Base-by-base conservation (phyloP, 306 rosid species). In the Casuarina cunninghamiana region DNA sequence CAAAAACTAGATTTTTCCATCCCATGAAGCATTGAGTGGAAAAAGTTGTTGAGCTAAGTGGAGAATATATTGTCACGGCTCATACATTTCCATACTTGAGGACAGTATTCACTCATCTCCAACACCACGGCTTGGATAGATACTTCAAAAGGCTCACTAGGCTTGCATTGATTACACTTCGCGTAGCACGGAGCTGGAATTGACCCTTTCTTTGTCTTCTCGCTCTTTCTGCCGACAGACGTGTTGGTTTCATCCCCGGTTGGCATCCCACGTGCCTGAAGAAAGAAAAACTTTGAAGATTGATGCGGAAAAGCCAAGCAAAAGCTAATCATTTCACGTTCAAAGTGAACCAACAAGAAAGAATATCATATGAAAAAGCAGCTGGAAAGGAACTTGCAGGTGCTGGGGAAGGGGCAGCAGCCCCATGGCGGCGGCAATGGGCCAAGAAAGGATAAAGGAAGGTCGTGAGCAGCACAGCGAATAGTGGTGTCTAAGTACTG, bases 51-150 rank as follows among this genome's bases (percentile, higher is more conserved):
- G 10, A 46, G 16, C 42, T 76, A 89, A 54, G 96, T 91, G 3
- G 86, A 86, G 79, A 89, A 91, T 43, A 87, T 51, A 53, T 55
- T 72, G 71, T 78, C 75, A 38, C 78, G 83, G 68, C 96, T 87
- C 84, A 85, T 85, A 79, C 96, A 91, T 85, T 70, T 89, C 93
- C 96, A 89, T 60, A 86, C 91, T 39, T 77, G 87, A 66, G 90
- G 91, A 83, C 86, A 89, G 81, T 89, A 91, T 53, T 81, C 83
- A 45, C 73, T 72, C 45, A 89, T 81, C 73, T 72, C 85, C 78
- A 75, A 51, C n/a, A 15, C 82, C 82, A 80, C 69, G 63, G 86
- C 71, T 84, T 73, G 75, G 60, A 91, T 80, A 2, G 93, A 77
- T n/a, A 86, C 89, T 83, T 84, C 83, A 79, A 91, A 89, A 0